Evolutionary conservation across 202 grass and related monocot species (phyloP).

Genomic region (Elaeis oleifera): DNA sequence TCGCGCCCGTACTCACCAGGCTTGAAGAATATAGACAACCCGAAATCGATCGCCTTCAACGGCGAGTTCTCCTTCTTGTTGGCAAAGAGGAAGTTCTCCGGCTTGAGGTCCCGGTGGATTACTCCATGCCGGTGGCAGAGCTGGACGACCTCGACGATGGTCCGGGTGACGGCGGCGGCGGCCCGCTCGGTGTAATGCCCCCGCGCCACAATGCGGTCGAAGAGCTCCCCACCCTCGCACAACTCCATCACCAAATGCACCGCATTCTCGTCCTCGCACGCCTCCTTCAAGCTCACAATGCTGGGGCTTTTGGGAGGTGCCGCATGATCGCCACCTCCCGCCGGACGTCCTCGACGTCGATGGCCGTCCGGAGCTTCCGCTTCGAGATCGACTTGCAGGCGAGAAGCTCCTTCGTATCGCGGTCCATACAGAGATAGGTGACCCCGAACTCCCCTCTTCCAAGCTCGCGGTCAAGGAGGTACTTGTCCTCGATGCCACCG

Average conservation of each 20-base stretch:
- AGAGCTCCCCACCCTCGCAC: conserved; percentile 97
- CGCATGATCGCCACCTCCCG: conserved; percentile 98
- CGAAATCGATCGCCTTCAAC: conserved; percentile 94
- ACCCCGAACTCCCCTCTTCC: conserved; percentile 99
- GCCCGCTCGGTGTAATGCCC: conserved; percentile 96
- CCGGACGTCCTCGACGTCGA: conserved; percentile 97
- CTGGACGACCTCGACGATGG: conserved; percentile 97
- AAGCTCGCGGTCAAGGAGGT: conserved; percentile 78
- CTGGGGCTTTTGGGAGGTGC: conserved; percentile 69
- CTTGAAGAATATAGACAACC: conserved; percentile 98
- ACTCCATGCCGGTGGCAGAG: conserved; percentile 95
- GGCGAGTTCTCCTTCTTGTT: conserved; percentile 99
- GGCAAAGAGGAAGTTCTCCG: conserved; percentile 92
- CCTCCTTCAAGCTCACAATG: conserved; percentile 74
- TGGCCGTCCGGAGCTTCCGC: conserved; percentile 77
- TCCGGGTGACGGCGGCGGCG: conserved; percentile 62
- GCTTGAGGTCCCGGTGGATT: conserved; percentile 97
- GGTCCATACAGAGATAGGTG: conserved; percentile 93
- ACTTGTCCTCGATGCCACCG: conserved; percentile 74
- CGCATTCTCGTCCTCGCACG: conserved; percentile 87
- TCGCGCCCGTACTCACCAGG: not conserved
- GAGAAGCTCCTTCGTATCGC: conserved; percentile 64
- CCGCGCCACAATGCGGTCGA: conserved; percentile 95
- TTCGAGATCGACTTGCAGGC: conserved; percentile 99
- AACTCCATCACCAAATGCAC: conserved; percentile 99